Percentiles rank a stretch among this genome's conserved stretches.
Evolutionary conservation across 1,284 basidiomycete genomes (phyloP).

Genomic region (Marasmius tenuissimus): DNA sequence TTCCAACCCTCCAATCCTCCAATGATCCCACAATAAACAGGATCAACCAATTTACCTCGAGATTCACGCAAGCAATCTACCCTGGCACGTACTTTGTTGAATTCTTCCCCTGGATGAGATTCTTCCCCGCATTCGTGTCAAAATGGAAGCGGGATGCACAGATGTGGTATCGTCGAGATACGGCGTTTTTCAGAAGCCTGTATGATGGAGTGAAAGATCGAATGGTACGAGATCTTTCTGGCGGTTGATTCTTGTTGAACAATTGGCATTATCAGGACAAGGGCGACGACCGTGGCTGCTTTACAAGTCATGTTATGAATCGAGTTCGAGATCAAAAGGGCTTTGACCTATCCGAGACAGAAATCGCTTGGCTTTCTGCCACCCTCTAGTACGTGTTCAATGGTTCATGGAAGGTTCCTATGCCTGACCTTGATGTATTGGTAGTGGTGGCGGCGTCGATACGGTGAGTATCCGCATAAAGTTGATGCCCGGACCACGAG

Average conservation of each 20-base stretch:
- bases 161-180: slow-evolving; percentile 10
- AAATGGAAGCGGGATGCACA: slow-evolving; percentile 17
- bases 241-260: background rate
- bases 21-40: background rate
- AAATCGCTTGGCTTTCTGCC: slow-evolving; percentile 3
- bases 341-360: background rate
- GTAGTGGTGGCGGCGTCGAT: slow-evolving; percentile 1
- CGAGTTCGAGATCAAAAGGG: background rate
- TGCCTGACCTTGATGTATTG: background rate
- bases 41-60: slow-evolving; percentile 1
- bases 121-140: slow-evolving; percentile 15
- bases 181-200: slow-evolving; percentile 13
- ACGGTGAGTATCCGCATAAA: background rate
- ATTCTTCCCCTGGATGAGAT: slow-evolving; percentile 13
- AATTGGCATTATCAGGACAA: background rate
- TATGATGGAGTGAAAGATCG: slow-evolving; percentile 11
- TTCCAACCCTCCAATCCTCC: background rate
- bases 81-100: slow-evolving; percentile 16
- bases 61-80: slow-evolving; percentile 4
- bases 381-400: background rate
- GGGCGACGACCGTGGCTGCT: background rate
- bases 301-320: background rate
- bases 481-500: too few species aligned
- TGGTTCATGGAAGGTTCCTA: background rate
- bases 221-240: slow-evolving; percentile 4